Evolutionary conservation across 495 filamentous ascomycete genomes (phyloP).

Genomic region (Chaetomidium leptoderma): DNA sequence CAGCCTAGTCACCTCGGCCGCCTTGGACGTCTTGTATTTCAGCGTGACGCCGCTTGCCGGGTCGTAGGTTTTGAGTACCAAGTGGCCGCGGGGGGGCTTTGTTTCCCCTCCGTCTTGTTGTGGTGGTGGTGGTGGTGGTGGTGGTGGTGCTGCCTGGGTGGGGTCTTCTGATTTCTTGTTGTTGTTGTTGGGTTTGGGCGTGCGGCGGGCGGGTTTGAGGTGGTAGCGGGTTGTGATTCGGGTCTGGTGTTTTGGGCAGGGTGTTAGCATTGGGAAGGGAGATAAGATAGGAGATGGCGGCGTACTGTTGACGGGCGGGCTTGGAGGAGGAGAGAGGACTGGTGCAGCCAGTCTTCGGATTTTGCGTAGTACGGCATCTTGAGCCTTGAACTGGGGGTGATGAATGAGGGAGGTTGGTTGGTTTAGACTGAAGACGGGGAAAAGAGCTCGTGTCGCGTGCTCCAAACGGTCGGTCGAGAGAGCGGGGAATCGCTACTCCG

Average conservation of each 20-base stretch:
- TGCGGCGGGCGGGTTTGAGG: constrained; percentile 47
- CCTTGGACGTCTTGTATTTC: constrained; percentile 87
- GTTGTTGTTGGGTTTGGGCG: constrained; percentile 24
- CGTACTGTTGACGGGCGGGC: constrained; percentile 47
- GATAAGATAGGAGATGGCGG: neutral
- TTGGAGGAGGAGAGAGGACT: constrained; percentile 46
- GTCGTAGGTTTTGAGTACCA: constrained; percentile 88
- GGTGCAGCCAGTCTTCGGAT: constrained; percentile 52
- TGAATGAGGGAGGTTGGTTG: constrained; percentile 1
- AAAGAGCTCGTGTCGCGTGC: neutral
- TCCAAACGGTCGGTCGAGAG: too few species aligned
- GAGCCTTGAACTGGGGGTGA: too few species aligned
- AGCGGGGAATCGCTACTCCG: too few species aligned
- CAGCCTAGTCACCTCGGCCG: constrained; percentile 81
- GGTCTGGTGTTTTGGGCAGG: constrained; percentile 50
- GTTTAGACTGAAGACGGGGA: neutral
- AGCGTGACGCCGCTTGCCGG: constrained; percentile 72
- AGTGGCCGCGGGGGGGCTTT: constrained; percentile 51
- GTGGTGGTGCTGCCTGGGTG: constrained; percentile 1
- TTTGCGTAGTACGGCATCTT: constrained; percentile 52
- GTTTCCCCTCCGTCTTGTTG: neutral
- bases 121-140: neutral
- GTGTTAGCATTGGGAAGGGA: constrained; percentile 9
- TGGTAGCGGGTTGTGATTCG: constrained; percentile 81
- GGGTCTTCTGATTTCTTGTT: constrained; percentile 7